Conservation (phyloP, 192 early-diverging fungal species). For the Entophlyctis luteolus region DNA sequence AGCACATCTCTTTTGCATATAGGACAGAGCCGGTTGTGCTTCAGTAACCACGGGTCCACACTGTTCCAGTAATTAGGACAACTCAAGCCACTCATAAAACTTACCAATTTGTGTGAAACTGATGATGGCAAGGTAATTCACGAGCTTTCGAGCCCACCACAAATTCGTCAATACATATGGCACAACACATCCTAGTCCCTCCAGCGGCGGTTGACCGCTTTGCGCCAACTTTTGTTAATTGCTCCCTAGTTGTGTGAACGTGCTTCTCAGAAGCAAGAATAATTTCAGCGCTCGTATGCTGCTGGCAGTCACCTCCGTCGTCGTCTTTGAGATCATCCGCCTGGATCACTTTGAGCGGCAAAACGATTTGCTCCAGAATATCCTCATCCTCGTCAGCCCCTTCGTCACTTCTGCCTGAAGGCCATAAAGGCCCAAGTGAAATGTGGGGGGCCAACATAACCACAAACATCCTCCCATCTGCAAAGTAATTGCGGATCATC, state of each 20-base stretch:
- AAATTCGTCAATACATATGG: conserved; percentile 53
- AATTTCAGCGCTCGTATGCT: too few species aligned
- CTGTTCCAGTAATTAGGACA: conserved; percentile 8
- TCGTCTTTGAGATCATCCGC: conserved; percentile 21
- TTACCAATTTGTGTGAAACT: conserved; percentile 44
- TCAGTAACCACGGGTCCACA: conserved; percentile 51
- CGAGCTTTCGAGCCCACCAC: conserved; percentile 31
- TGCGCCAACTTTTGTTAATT: neutral
- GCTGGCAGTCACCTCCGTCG: too few species aligned
- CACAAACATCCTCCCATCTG: conserved; percentile 17
- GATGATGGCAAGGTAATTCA: conserved; percentile 45
- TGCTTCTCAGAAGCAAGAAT: too few species aligned
- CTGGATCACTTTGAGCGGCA: conserved; percentile 24
- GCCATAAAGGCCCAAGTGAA: neutral
- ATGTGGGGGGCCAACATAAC: conserved; percentile 1
- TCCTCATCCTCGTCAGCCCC: conserved; percentile 9
- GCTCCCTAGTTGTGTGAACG: neutral
- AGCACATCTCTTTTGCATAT: conserved; percentile 50
- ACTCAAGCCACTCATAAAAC: neutral
- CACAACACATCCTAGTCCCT: conserved; percentile 37
- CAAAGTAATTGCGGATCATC: conserved; percentile 17
- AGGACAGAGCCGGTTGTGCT: conserved; percentile 48
- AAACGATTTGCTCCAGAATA: conserved; percentile 24
- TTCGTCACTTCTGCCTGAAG: neutral
- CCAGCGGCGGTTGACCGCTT: conserved; percentile 24